A percentile compares a stretch with the other conserved stretches of the same genome.
phyloP scores from a whole-genome alignment of 805 yeast genomes.

The Starmerella khaoyaiensis region DNA sequence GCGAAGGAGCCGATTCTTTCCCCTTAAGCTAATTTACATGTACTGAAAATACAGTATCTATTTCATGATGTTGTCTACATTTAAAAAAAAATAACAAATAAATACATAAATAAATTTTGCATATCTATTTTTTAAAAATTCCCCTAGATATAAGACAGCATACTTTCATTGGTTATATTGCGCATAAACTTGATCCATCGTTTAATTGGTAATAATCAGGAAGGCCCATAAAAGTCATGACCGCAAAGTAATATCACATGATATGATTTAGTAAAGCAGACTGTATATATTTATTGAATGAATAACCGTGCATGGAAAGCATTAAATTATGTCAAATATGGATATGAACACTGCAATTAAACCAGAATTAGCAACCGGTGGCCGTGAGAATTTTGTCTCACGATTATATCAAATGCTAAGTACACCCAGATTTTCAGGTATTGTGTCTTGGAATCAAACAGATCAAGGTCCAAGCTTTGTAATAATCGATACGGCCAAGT shows the following conservation, averaged over 20 bases:
- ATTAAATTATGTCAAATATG: background rate
- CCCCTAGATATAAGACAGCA: no score
- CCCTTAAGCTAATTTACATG: constrained; percentile 47
- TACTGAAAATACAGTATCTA: background rate
- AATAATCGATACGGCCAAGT: constrained; percentile 45
- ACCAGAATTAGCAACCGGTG: background rate
- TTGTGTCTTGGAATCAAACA: constrained; percentile 65
- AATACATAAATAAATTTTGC: background rate
- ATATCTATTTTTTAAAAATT: no score
- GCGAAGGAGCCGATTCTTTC: constrained; percentile 83
- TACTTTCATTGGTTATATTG: no score
- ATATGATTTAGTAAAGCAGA: no score
- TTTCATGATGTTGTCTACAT: background rate
- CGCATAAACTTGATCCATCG: no score
- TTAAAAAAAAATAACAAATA: background rate
- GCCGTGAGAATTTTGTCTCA: constrained; percentile 21
- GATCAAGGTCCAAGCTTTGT: constrained; percentile 74
- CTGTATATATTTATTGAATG: no score
- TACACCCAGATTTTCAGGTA: constrained; percentile 56
- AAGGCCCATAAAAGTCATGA: no score
- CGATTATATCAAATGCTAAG: constrained; percentile 63
- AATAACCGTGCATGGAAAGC: no score
- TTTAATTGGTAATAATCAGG: no score
- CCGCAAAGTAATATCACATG: no score
- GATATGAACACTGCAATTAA: background rate